Evolutionary conservation across 75 land plant genomes (phyloP), one percentile per base, ranked within the genome.

Genomic region (Isoetes taiwanensis): DNA sequence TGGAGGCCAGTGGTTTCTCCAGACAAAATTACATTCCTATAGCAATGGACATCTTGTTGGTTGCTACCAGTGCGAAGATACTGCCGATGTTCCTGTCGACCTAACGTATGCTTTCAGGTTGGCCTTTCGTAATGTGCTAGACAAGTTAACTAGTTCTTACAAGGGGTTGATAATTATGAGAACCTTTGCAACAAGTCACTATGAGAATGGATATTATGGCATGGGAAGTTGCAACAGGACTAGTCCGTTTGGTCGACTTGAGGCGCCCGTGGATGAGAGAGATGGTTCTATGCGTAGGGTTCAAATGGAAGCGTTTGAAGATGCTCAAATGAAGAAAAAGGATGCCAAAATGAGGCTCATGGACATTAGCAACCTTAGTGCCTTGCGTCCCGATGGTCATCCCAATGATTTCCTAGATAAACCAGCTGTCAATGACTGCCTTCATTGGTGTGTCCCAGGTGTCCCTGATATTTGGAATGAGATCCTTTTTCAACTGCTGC

Each of bases 381-480:
- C 42, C n/a, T 79, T 67, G 35, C 61, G 98, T 28, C 77, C 65
- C 28, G 98, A 93, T 60, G 98, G 90, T 28, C 98, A 93, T 62
- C 98, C 98, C 0, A 95, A 95, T 2, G 89, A 95, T 0, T 93
- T 80, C 63, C 28, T 95, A 28, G 90, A 96, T 19, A 50, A 56
- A 54, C 86, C 86, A 0, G 81, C 96, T 14, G 83, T 90, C 0
- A 89, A 94, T 54, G 99, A 94, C 43, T 94, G 99, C 63, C 60
- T 94, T 43, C 99, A 94, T 62, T 94, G 99, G 99, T 94, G 99
- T 72, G 79, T 94, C 86, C 99, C 99, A 30, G 99, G 99, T 12
- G 90, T 96, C 19, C 74, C 88, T 16, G 99, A 94, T 59, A 82
- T 86, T 2, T 88, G 90, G 96, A 94, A 88, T 64, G 84, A 84